phyloP scores from a whole-genome alignment of 768 basidiomycete species.

The Psilocybe azurescens region DNA sequence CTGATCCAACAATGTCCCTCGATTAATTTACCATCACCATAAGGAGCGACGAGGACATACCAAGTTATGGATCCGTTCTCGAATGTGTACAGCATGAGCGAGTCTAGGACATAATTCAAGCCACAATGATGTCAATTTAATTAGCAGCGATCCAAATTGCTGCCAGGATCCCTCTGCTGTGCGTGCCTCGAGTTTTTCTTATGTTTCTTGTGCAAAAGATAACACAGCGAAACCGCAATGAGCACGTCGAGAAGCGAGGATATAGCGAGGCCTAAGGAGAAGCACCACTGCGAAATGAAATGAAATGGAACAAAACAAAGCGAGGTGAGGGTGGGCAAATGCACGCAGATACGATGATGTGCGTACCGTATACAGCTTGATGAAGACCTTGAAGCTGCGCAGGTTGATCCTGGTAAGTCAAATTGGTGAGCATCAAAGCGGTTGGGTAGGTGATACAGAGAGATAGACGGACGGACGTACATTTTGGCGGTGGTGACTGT shows the following conservation, averaged over 20 bases:
- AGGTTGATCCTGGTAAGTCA: constrained; percentile 36
- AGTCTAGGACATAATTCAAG: constrained; percentile 51
- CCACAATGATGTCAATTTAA: constrained; percentile 25
- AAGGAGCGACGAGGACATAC: constrained; percentile 22
- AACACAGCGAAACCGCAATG: constrained; percentile 50
- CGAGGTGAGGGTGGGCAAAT: too few species aligned
- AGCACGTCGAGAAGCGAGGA: constrained; percentile 56
- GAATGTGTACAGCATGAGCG: constrained; percentile 54
- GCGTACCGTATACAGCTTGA: constrained; percentile 25
- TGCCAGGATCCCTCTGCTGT: neutral
- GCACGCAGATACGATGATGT: too few species aligned
- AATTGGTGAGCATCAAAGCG: neutral
- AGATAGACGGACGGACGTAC: neutral
- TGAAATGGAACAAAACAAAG: neutral
- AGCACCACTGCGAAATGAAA: constrained; percentile 26
- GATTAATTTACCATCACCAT: neutral
- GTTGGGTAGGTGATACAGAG: neutral
- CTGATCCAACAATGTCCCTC: neutral
- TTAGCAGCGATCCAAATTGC: too few species aligned
- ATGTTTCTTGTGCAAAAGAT: constrained; percentile 45
- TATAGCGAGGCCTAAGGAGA: constrained; percentile 55
- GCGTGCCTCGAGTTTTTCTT: constrained; percentile 38
- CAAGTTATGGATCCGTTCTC: constrained; percentile 56
- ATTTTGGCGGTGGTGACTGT: constrained; percentile 18
- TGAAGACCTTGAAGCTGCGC: constrained; percentile 27